Percentiles rank a stretch among this genome's conserved stretches.
These are phyloP conservation scores for Coniferiporia sulphurascens DNA, from an alignment of 1,284 basidiomycete species.

Conservation along the genomic window DNA sequence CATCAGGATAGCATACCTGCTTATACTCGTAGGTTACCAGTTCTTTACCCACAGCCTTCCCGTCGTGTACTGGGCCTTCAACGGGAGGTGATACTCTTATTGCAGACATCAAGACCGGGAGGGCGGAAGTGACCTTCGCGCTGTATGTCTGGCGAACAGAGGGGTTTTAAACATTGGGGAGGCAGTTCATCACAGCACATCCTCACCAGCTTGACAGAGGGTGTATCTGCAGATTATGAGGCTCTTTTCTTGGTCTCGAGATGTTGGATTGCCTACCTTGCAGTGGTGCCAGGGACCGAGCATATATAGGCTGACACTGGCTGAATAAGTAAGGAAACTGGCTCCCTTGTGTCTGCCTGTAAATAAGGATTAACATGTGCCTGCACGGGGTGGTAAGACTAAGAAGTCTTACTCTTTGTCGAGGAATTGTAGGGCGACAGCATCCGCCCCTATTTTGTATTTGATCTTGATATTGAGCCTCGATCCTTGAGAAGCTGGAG, in stretches of 20 bases:
- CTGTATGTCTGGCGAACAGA: constrained; percentile 68
- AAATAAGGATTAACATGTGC: constrained; percentile 1
- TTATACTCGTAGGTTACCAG: constrained; percentile 60
- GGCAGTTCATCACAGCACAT: constrained; percentile 17
- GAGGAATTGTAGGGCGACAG: constrained; percentile 93
- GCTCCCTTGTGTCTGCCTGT: constrained; percentile 88
- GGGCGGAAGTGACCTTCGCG: constrained; percentile 67
- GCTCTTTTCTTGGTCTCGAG: neutral
- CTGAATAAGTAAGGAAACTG: constrained; percentile 88
- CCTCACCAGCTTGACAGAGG: constrained; percentile 69
- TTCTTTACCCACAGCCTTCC: constrained; percentile 69
- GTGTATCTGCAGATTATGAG: constrained; percentile 44
- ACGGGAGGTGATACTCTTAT: constrained; percentile 69
- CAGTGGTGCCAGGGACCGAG: constrained; percentile 72
- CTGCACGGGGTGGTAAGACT: neutral
- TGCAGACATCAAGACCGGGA: constrained; percentile 84
- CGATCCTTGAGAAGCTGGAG: constrained; percentile 37
- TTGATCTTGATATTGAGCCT: constrained; percentile 53
- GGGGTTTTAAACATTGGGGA: too few species aligned
- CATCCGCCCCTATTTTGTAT: constrained; percentile 74
- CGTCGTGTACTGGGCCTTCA: constrained; percentile 59
- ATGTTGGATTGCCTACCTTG: constrained; percentile 54
- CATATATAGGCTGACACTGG: constrained; percentile 92
- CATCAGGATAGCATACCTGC: too few species aligned
- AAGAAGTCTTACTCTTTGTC: constrained; percentile 59